These are phyloP conservation scores for Arachis stenosperma DNA, from an alignment of 306 rosid genomes.

Conservation along the genomic window DNA sequence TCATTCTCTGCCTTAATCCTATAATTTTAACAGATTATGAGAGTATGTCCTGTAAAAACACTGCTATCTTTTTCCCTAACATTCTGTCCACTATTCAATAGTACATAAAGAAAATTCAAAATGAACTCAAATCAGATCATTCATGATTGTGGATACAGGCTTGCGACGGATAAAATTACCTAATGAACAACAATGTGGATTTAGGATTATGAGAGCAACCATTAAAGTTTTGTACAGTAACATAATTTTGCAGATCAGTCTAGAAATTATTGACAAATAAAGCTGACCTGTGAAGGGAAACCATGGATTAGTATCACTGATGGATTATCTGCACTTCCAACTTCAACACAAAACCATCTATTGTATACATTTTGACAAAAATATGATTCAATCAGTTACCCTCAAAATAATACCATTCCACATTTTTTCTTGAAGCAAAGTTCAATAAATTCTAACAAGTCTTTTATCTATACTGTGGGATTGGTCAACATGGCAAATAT, in stretches of 20 bases:
- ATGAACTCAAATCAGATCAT: slow-evolving; percentile 14
- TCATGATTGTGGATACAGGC: slow-evolving; percentile 1
- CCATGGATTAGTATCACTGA: slow-evolving; percentile 83
- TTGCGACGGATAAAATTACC: not conserved
- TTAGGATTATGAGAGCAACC: slow-evolving; percentile 14
- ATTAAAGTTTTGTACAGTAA: slow-evolving; percentile 1
- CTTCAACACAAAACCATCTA: slow-evolving; percentile 96
- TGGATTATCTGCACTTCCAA: slow-evolving; percentile 77
- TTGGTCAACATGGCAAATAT: too few species aligned
- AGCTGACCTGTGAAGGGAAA: slow-evolving; percentile 87
- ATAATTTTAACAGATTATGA: too few species aligned
- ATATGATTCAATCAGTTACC: slow-evolving; percentile 54
- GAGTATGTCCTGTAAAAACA: too few species aligned
- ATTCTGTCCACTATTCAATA: not conserved
- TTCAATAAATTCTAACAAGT: slow-evolving; percentile 16
- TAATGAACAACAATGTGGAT: not conserved
- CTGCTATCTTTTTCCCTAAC: not conserved
- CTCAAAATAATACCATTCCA: slow-evolving; percentile 49
- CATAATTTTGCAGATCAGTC: not conserved
- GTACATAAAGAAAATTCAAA: not conserved
- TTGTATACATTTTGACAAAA: slow-evolving; percentile 58
- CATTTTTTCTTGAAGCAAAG: slow-evolving; percentile 38
- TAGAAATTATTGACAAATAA: slow-evolving; percentile 12
- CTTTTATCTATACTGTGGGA: not conserved
- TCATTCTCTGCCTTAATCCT: too few species aligned